phyloP scores from a whole-genome alignment of 2,329 filamentous ascomycete species.

The Acrocalymma vagum region DNA sequence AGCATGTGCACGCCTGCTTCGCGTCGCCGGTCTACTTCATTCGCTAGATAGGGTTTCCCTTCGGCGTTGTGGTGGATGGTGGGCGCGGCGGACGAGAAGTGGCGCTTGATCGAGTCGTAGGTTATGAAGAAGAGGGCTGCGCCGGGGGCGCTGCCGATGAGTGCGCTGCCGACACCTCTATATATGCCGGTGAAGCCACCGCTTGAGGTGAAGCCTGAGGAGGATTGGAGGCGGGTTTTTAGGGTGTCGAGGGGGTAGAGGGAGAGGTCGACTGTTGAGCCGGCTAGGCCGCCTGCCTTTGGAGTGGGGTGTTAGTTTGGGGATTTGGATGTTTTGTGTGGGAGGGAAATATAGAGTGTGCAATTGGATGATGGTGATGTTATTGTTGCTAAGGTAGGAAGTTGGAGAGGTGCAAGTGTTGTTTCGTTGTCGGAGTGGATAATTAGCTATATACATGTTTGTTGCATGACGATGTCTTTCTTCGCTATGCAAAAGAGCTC shows the following conservation, averaged over 20 bases:
- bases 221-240: constrained; percentile 94
- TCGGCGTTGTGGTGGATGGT: constrained; percentile 29
- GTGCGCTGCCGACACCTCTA: constrained; percentile 85
- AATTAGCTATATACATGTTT: background rate
- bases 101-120: constrained; percentile 75
- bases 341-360: background rate
- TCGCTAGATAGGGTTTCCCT: constrained; percentile 35
- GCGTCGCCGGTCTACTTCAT: constrained; percentile 13
- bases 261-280: constrained; percentile 94
- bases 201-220: constrained; percentile 76
- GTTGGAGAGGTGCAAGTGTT: background rate
- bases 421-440: background rate
- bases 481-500: too few relatives aligned
- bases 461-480: too few relatives aligned
- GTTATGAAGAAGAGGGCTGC: constrained; percentile 98
- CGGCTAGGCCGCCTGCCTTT: constrained; percentile 88
- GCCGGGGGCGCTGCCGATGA: constrained; percentile 91
- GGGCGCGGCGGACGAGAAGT: constrained; percentile 21
- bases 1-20: constrained; percentile 73
- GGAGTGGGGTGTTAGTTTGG: constrained; percentile 13
- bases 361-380: background rate
- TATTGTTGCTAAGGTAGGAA: background rate
- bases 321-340: constrained; percentile 8
- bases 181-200: constrained; percentile 94
- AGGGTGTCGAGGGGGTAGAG: constrained; percentile 98